Evolutionary conservation across 345 rosid species (phyloP), one percentile per base, ranked within the genome.

Genomic region (Populus euphratica): DNA sequence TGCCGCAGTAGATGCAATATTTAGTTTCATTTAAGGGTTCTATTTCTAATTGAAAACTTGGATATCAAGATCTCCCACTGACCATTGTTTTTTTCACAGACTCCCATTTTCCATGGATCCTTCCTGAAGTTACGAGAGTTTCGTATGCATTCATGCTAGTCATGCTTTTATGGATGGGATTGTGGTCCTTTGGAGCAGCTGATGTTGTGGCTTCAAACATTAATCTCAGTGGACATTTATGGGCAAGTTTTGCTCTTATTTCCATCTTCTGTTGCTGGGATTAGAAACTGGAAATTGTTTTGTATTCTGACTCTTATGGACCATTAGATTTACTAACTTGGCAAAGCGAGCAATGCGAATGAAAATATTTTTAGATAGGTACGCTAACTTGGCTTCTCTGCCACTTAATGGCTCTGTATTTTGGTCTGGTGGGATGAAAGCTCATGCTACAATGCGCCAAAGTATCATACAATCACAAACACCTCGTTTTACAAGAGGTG

Each of bases 101-200:
- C 97, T 96, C 81, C 98, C 98, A 66, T 96, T 93, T 76, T 89
- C 97, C 62, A 92, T 89, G 97, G 96, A 89, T 90, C 33, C 96
- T 96, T 86, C 99, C 94, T 77, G 93, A 91, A 84, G 98, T 90
- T 44, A 87, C 76, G 71, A 77, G 94, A 85, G 88, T 96, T 64
- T 94, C 98, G 1, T 89, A 87, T 88, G 88, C 88, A 63, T 96
- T 96, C 85, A 93, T 92, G 83, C 71, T 88, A 23, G 81, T 90
- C 47, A 88, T 93, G 92, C 93, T 93, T 85, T 78, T 90, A 68
- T 93, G 99, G 99, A 91, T 93, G 96, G 89, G 78, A 75, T 74
- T 95, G 70, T 93, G 98, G 97, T 91, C 98, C 73, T 91, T 91
- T 74, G 94, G 99, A 72, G 96, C 89, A 56, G 88, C 96, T 77